A percentile compares a stretch with the other conserved stretches of the same genome.
Conservation (phyloP, 2,329 filamentous ascomycete genomes). For the Raffaelea arxii region DNA sequence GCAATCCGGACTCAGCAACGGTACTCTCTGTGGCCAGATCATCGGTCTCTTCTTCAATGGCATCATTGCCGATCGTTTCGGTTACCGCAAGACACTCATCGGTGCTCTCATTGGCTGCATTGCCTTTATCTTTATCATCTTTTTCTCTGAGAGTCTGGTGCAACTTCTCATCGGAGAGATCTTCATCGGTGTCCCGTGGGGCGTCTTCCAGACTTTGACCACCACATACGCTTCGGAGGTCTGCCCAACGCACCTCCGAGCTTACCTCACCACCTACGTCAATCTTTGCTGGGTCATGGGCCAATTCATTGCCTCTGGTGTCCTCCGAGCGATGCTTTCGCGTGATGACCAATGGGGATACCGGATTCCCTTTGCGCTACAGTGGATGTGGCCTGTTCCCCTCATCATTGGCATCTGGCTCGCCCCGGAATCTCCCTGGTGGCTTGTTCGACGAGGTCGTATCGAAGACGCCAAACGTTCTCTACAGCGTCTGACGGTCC, state of each 20-base stretch:
- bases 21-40: conserved; percentile 43
- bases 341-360: conserved; percentile 10
- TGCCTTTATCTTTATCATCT: conserved; percentile 41
- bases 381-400: conserved; percentile 9
- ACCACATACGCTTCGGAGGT: conserved; percentile 39
- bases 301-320: conserved; percentile 8
- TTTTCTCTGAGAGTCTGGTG: conserved; percentile 38
- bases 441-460: conserved; percentile 28
- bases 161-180: conserved; percentile 39
- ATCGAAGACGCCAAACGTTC: conserved; percentile 28
- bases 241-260: conserved; percentile 34
- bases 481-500: conserved; percentile 28
- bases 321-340: conserved; percentile 7
- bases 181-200: conserved; percentile 11
- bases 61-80: conserved; percentile 37
- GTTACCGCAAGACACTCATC: conserved; percentile 41
- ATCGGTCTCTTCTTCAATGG: conserved; percentile 46
- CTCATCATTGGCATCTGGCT: conserved; percentile 5
- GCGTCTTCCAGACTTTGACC: conserved; percentile 6
- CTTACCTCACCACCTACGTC: conserved; percentile 44
- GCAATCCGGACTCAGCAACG: conserved; percentile 48
- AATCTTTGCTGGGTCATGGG: conserved; percentile 14
- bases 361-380: conserved; percentile 7
- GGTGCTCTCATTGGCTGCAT: conserved; percentile 34
- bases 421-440: conserved; percentile 11